Evolutionary conservation across 306 rosid species (phyloP), one percentile per base, ranked within the genome.

Genomic region (Fragaria ananassa): DNA sequence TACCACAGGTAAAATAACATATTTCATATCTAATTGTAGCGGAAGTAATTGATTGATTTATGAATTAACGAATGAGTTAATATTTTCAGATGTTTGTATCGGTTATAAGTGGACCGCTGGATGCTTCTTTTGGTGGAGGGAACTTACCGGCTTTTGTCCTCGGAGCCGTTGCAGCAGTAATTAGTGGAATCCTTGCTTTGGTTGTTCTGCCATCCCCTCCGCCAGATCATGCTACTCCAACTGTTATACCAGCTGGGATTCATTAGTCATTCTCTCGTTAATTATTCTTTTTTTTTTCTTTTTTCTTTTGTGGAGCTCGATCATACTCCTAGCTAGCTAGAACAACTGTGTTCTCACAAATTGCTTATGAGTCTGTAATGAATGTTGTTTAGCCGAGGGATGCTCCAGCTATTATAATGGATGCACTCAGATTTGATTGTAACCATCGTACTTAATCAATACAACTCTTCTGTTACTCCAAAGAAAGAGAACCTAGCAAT

Each of bases 71-170:
- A 11, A 58, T 47, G 5, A 51, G 1, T 69, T 12, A 41, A 41
- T 21, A 17, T 19, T 54, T n/a, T 54, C 76, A 93, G 90, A 89
- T 93, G 89, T 4, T 91, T 17, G 91, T 91, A 13, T 93, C 97
- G 0, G 83, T 91, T 19, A 21, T 49, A 10, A 91, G 95, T 73
- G 97, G 98, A 68, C 91, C 88, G 0, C 82, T 88, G 88, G 96
- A 91, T 68, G 87, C 79, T 1, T 68, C 73, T 7, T 91, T 93
- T 47, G 96, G 96, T 4, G 98, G 96, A 1, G 94, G 98, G 0
- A 93, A 93, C 82, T 76, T 91, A 67, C 95, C 98, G 4, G 98
- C 97, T 3, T 93, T 93, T 37, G 89, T 93, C 76, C 83, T 89
- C 72, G 98, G 88, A 0, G 96, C 89, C 0, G 64, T 89, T 23